Percentiles rank a stretch among this genome's conserved stretches.
Evolutionary conservation across 768 basidiomycete species (phyloP).

Genomic region (Psilocybe cubensis): DNA sequence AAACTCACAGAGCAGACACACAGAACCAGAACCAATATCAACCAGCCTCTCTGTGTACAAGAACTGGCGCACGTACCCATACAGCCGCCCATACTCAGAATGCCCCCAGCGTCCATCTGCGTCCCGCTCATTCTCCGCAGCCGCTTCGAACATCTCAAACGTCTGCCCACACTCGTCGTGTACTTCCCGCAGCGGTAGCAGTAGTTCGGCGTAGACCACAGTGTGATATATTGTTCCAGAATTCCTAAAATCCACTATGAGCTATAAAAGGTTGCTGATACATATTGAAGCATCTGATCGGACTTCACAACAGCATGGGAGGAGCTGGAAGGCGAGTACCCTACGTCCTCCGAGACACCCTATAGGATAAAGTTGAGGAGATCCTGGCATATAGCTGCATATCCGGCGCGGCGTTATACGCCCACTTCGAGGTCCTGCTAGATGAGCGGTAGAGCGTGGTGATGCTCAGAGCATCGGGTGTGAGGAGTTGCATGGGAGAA

Average conservation of each 20-base stretch:
- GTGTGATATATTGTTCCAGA: no score
- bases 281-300: conserved; percentile 69
- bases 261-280: no score
- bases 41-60: neutral
- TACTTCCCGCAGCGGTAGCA: conserved; percentile 73
- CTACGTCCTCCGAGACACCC: conserved; percentile 67
- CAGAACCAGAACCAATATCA: no score
- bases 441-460: conserved; percentile 86
- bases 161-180: conserved; percentile 63
- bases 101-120: conserved; percentile 16
- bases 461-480: conserved; percentile 84
- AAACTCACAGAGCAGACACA: no score
- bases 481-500: neutral
- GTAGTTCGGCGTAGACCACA: conserved; percentile 93
- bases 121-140: conserved; percentile 88
- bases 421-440: conserved; percentile 72
- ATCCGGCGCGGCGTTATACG: conserved; percentile 84
- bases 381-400: conserved; percentile 80
- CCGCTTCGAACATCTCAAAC: conserved; percentile 90
- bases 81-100: neutral
- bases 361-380: conserved; percentile 83
- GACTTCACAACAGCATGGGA: conserved; percentile 50
- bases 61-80: neutral
- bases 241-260: no score
- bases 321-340: conserved; percentile 38